phyloP scores from a whole-genome alignment of 1,284 basidiomycete genomes.

The Boletellus deceptivus region DNA sequence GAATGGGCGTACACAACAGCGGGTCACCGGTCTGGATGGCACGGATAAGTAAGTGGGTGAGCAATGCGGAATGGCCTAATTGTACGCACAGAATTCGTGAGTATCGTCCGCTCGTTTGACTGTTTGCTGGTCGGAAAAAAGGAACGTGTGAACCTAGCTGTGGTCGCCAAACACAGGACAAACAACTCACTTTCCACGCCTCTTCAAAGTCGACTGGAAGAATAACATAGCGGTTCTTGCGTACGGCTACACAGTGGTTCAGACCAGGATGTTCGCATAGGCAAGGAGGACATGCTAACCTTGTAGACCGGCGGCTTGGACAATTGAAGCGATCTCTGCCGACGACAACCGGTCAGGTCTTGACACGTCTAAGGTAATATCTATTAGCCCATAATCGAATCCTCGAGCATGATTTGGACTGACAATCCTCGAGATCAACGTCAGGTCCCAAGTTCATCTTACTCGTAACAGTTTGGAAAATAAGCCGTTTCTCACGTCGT shows the following conservation, averaged over 20 bases:
- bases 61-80: background rate
- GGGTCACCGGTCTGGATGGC: constrained; percentile 27
- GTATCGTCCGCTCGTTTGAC: constrained; percentile 94
- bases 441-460: constrained; percentile 99
- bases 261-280: background rate
- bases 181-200: constrained; percentile 90
- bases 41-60: background rate
- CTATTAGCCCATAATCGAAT: constrained; percentile 9
- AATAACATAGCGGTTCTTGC: constrained; percentile 98
- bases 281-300: constrained; percentile 46
- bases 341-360: constrained; percentile 94
- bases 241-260: constrained; percentile 64
- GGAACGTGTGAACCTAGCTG: constrained; percentile 32
- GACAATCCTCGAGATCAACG: constrained; percentile 98
- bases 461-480: constrained; percentile 96
- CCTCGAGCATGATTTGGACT: constrained; percentile 31
- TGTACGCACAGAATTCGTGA: constrained; percentile 86
- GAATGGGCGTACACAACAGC: constrained; percentile 19
- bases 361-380: constrained; percentile 73
- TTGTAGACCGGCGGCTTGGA: constrained; percentile 97
- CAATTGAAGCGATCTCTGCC: constrained; percentile 94
- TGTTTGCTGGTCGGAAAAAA: constrained; percentile 65
- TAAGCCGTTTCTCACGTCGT: constrained; percentile 92
- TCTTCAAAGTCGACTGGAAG: constrained; percentile 98
- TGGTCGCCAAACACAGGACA: constrained; percentile 38